Base-by-base conservation (phyloP, 441 rosid species). In the Daphne laureola region DNA sequence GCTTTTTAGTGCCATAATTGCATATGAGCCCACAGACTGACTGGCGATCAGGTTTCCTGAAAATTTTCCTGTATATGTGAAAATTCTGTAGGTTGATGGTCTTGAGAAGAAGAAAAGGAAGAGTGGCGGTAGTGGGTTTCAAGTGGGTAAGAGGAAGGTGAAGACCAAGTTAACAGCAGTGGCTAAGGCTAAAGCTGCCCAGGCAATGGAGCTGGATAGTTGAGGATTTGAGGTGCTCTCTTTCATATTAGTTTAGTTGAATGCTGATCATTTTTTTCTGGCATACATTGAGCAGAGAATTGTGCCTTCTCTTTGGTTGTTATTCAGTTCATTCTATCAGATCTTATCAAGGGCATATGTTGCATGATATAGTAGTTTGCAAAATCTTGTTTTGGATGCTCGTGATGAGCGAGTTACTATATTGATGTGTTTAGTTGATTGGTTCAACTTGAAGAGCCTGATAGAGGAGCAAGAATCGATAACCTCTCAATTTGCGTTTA, bases 131-230 rank as follows among this genome's bases (percentile, higher is more conserved):
- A 71, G 82, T 65, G 90, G 95, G 43, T 92, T 92, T 71, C 78
- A 63, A 57, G 90, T 93, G 8, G 92, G 87, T 63, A 92, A 87
- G 80, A 86, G 82, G 65, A 92, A 81, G 57, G 52, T 84, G 69
- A 92, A 86, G 86, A 86, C 98, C 48, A 88, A 81, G 63, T 44
- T 89, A 54, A 81, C 84, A 49, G 84, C 90, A 48, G 47, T 71
- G 48, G 78, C 84, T 5, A 89, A 83, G 71, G 97, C 97, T 51
- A 87, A 86, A 72, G 97, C 77, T 55, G 83, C 80, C 8, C 97
- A 83, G 63, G 98, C 95, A 3, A 89, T 92, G 98, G 97, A 92
- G 80, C 76, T 92, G 4, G 90, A 84, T 65, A 68, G 69, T 13
- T 80, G 82, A 82, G 52, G 53, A 68, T 67, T 13, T 80, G 82